Base-by-base conservation (phyloP, 495 filamentous ascomycete species). In the Tuber borchii region DNA sequence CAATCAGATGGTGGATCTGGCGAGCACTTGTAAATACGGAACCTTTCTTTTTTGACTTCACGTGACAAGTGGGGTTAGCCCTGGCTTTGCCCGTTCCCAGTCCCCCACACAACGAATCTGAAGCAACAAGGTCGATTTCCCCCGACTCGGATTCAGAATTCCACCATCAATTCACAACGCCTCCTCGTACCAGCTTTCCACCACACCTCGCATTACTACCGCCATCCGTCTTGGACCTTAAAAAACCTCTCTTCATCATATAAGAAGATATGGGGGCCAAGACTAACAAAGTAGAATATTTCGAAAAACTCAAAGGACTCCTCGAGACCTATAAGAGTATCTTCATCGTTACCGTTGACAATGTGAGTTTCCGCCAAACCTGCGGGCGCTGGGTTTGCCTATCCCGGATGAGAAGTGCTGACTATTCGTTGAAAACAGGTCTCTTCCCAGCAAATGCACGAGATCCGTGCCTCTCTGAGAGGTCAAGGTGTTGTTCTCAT, bases 211-310 rank as follows among this genome's bases (percentile, higher is more conserved):
- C 26, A 65, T 8, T 31, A 26, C 56, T 14, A 31, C n/a, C 56
- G 12, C 34, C 56, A 48, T 61, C 75, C 69, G 79, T 77, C 78
- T 80, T 80, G 78, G 71, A 82, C 93, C 93, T 97, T 95, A 97
- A 97, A 95, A 84, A 95, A 90, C 93, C 93, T 95, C 88, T 91
- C 93, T 95, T 95, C 93, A 91, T 82, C 83, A 48, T 85, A 85
- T 87, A 97, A 95, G 93, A 92, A 97, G 93, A 94, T 87, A 99
- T 99, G 95, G 95, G 95, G 95, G 95, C 94, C 93, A 97, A 91
- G 87, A 89, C 91, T 76, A 94, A 90, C 90, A 99, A 98, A 90
- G 90, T 93, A 85, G 92, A 89, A 87, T 99, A 99, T 90, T 99
- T 99, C 89, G 94, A 97, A 86, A 97, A 97, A 91, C 92, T 99